phyloP scores from a whole-genome alignment of 495 filamentous ascomycete genomes.

The Xylaria longipes region DNA sequence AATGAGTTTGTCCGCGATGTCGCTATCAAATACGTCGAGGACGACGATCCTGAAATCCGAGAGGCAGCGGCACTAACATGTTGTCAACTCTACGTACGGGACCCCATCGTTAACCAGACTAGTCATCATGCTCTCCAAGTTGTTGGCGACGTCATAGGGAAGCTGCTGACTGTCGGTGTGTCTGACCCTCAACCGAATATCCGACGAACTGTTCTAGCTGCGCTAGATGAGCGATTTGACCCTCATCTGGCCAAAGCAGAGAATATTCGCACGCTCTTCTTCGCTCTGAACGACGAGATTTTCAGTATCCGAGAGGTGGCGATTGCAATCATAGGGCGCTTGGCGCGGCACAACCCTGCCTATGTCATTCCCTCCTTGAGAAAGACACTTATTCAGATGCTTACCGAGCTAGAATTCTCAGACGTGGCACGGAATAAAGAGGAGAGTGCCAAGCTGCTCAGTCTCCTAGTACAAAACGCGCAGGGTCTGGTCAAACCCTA shows the following conservation, averaged over 20 bases:
- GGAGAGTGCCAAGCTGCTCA: slow-evolving; percentile 92
- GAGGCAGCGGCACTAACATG: slow-evolving; percentile 96
- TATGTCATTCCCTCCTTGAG: slow-evolving; percentile 95
- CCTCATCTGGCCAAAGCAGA: slow-evolving; percentile 92
- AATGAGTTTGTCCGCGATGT: slow-evolving; percentile 99
- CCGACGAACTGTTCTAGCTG: slow-evolving; percentile 81
- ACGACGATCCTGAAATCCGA: slow-evolving; percentile 90
- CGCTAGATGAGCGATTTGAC: slow-evolving; percentile 92
- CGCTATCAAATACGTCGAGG: slow-evolving; percentile 96
- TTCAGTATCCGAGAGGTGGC: slow-evolving; percentile 92
- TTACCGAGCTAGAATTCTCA: slow-evolving; percentile 95
- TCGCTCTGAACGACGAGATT: slow-evolving; percentile 94
- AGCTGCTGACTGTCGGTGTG: slow-evolving; percentile 90
- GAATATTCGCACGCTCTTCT: slow-evolving; percentile 92
- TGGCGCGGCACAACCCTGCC: slow-evolving; percentile 90
- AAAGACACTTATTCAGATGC: slow-evolving; percentile 92
- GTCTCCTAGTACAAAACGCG: slow-evolving; percentile 87
- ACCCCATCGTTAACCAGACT: slow-evolving; percentile 97
- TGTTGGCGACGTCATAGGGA: slow-evolving; percentile 96
- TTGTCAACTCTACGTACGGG: slow-evolving; percentile 93
- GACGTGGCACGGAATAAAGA: slow-evolving; percentile 92
- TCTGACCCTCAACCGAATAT: slow-evolving; percentile 91
- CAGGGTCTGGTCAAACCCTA: slow-evolving; percentile 92
- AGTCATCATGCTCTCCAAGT: slow-evolving; percentile 96
- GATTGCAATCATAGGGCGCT: slow-evolving; percentile 92